Evolutionary conservation across 345 rosid species (phyloP).

Genomic region (Eucalyptus viminalis): DNA sequence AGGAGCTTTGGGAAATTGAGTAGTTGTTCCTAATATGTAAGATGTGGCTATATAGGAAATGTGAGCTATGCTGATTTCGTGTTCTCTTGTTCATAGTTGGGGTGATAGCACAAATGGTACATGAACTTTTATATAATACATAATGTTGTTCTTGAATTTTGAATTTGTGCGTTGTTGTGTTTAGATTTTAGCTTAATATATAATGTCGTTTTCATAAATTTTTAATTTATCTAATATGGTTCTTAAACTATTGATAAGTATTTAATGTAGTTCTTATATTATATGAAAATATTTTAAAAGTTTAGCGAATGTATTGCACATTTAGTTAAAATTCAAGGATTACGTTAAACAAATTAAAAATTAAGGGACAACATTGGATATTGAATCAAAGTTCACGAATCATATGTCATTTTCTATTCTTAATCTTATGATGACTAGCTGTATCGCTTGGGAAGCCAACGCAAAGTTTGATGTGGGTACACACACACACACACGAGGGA

Average conservation of each 20-base stretch:
- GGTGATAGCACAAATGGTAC: neutral
- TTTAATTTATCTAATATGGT: neutral
- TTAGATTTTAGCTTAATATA: too few relatives aligned
- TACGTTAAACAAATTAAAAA: too few relatives aligned
- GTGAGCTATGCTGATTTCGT: neutral
- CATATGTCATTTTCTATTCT: too few relatives aligned
- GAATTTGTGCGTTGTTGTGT: neutral
- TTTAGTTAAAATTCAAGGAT: too few relatives aligned
- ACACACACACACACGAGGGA: accelerated
- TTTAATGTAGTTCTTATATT: too few relatives aligned
- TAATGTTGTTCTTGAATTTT: too few relatives aligned
- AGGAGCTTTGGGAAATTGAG: neutral
- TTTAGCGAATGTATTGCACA: too few relatives aligned
- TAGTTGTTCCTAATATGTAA: neutral
- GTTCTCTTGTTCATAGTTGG: neutral
- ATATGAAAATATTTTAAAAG: too few relatives aligned
- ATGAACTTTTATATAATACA: too few relatives aligned
- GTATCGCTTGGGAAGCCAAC: neutral
- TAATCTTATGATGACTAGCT: neutral
- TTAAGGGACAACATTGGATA: too few relatives aligned
- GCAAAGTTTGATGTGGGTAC: neutral
- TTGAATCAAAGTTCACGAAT: too few relatives aligned
- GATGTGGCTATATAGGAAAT: neutral
- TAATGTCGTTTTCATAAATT: accelerated
- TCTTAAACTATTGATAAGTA: too few relatives aligned